A percentile compares a stretch with the other conserved stretches of the same genome.
Evolutionary conservation across 306 rosid species (phyloP).

Genomic region (Senna tora): DNA sequence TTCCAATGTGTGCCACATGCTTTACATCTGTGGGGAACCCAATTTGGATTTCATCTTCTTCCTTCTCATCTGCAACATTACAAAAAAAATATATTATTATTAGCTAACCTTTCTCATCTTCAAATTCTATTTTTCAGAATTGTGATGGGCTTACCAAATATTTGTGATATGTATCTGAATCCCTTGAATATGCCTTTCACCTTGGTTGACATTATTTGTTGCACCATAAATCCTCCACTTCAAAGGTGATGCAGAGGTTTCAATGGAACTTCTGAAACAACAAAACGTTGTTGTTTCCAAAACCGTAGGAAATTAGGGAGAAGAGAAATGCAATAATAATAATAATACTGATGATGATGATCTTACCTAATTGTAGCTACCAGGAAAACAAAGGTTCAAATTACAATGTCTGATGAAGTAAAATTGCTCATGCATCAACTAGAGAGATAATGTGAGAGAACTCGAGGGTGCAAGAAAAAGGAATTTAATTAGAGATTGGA

Average conservation of each 20-base stretch:
- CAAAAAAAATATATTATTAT: no score
- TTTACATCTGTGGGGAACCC: constrained; percentile 94
- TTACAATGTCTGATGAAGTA: background rate
- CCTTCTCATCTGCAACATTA: constrained; percentile 68
- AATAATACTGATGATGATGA: no score
- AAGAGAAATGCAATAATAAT: no score
- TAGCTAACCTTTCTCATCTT: no score
- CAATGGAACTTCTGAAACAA: no score
- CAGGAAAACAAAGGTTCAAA: constrained; percentile 9
- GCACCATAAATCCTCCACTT: constrained; percentile 29
- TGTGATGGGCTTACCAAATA: constrained; percentile 76
- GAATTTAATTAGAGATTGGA: no score
- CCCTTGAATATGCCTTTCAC: constrained; percentile 90
- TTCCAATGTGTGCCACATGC: constrained; percentile 63
- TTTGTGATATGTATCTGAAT: constrained; percentile 77
- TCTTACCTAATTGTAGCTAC: background rate
- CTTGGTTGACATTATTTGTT: constrained; percentile 38
- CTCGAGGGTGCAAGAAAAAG: background rate
- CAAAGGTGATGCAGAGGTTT: constrained; percentile 13
- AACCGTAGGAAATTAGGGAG: no score
- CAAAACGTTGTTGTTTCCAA: no score
- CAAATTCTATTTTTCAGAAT: no score
- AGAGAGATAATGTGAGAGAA: background rate
- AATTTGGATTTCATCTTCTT: constrained; percentile 68
- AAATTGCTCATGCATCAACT: background rate